phyloP scores from a whole-genome alignment of 805 yeast species.

The Saccharomycopsis javanensis region DNA sequence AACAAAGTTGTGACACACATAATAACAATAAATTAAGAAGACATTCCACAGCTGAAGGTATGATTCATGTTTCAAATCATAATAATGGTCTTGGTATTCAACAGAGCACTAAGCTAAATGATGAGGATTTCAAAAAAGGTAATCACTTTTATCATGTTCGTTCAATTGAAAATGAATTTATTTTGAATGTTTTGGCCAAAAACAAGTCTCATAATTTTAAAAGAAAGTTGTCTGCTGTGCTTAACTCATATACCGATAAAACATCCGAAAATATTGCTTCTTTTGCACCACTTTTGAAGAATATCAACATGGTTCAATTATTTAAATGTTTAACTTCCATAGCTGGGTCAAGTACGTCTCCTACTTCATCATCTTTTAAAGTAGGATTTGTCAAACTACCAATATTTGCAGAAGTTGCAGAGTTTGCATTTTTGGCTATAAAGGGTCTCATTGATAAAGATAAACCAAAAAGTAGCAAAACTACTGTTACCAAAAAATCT shows the following conservation, averaged over 20 bases:
- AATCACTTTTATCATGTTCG: neutral
- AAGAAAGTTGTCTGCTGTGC: neutral
- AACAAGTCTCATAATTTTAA: neutral
- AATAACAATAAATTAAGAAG: neutral
- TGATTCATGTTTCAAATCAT: neutral
- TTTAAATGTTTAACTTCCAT: neutral
- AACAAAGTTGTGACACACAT: neutral
- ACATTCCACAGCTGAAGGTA: neutral
- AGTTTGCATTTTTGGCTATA: neutral
- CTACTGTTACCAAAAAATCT: neutral
- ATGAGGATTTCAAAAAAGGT: neutral
- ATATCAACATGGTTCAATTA: neutral
- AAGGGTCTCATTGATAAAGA: neutral
- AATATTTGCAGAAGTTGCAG: neutral
- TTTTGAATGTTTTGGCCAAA: neutral
- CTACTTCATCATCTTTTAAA: neutral
- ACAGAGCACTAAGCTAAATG: neutral
- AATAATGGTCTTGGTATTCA: neutral
- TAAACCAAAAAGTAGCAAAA: neutral
- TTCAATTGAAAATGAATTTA: neutral
- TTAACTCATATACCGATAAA: neutral
- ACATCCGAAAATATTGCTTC: neutral
- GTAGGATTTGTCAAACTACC: neutral
- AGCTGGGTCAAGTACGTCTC: neutral
- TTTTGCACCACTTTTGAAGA: neutral